Base-by-base conservation (phyloP, 352 stramenopile genomes). In the Phytophthora constricta region DNA sequence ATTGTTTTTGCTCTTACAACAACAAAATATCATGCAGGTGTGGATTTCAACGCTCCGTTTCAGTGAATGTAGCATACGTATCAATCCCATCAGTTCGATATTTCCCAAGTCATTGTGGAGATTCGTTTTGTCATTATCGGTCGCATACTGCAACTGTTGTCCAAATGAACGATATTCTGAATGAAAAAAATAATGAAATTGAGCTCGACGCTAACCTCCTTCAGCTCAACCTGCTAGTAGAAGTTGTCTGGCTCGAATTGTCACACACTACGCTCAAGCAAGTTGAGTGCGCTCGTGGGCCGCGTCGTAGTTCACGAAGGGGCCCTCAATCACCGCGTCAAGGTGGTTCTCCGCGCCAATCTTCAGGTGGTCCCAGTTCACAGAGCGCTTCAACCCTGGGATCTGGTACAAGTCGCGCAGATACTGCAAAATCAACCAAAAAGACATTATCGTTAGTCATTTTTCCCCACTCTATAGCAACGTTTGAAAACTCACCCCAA, bases 281-380 rank as follows among this genome's bases (percentile, higher is more conserved):
- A n/a, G n/a, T n/a, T n/a, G n/a, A n/a, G n/a, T n/a, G n/a, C 76
- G 79, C 22, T 70, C 50, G 66, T 84, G 72, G 2, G 71, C 48
- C 13, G 60, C 61, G 9, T 58, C 41, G 25, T 82, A 79, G 48
- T 74, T 58, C 20, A 77, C 55, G 16, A 69, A 63, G 4, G 70
- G 73, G 9, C 91, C 90, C 16, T 72, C 76, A 2, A 89, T 84
- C 34, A 96, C 68, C 49, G 96, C 86, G 47, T 95, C 87, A 14
- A 76, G 65, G 56, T 96, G 86, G 46, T 80, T 86, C 59, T 82
- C 94, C 59, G 94, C 96, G 61, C 97, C 86, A 33, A 76, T 73
- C 70, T 95, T 94, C 65, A 98, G 90, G 73, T 98, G 90, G 20
- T 90, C 61, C 81, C 97, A 96, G 65, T 96, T 70, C 4, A 96